phyloP scores from a whole-genome alignment of 2,329 filamentous ascomycete species.

The Calonectria henricotiae region DNA sequence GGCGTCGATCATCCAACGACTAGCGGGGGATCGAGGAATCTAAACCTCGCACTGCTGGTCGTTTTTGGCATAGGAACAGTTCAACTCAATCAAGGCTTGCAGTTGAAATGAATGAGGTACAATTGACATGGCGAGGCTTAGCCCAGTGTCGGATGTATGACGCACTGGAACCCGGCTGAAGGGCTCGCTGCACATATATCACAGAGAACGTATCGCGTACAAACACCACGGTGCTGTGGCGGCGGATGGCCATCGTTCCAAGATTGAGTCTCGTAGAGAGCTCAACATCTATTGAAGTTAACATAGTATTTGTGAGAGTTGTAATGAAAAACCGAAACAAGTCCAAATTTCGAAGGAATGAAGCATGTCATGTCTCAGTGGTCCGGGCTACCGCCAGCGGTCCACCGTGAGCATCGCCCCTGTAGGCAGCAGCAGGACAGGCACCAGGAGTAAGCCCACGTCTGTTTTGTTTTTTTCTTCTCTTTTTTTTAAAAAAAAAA shows the following conservation, averaged over 20 bases:
- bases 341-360: background rate
- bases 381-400: background rate
- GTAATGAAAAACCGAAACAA: background rate
- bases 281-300: background rate
- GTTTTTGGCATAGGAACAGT: background rate
- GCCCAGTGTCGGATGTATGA: background rate
- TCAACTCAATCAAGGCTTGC: background rate
- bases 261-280: too few species aligned
- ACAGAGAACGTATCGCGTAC: too few species aligned
- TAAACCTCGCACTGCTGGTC: background rate
- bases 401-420: background rate
- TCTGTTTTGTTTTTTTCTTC: too few species aligned
- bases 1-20: background rate
- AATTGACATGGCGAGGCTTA: background rate
- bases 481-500: too few species aligned
- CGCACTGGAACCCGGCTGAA: too few species aligned
- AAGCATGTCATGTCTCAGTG: background rate
- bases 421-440: background rate
- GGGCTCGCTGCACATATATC: too few species aligned
- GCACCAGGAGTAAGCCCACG: background rate
- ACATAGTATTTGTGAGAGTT: too few species aligned
- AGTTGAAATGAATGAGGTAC: conserved; percentile 1
- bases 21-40: background rate
- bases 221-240: background rate
- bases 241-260: background rate